phyloP scores from a whole-genome alignment of 2,329 filamentous ascomycete genomes.

The Beauveria australis region DNA sequence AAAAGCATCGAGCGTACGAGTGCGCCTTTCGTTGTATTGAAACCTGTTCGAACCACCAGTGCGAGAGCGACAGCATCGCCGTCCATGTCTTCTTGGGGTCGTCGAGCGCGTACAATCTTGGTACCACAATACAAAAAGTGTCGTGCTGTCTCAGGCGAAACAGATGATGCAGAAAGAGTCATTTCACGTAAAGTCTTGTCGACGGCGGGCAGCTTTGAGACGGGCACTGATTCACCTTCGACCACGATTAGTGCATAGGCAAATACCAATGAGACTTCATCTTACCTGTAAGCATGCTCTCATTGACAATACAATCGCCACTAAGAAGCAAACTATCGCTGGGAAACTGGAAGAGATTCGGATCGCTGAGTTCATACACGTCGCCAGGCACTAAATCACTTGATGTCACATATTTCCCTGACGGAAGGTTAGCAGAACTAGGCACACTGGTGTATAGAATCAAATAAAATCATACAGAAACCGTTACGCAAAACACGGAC shows the following conservation, averaged over 20 bases:
- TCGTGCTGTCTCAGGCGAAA: constrained; percentile 73
- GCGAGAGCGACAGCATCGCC: constrained; percentile 88
- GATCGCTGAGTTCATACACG: constrained; percentile 94
- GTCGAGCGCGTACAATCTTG: constrained; percentile 83
- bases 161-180: constrained; percentile 70
- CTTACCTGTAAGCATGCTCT: constrained; percentile 83
- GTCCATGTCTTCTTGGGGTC: constrained; percentile 76
- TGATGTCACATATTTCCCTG: constrained; percentile 76
- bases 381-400: constrained; percentile 89
- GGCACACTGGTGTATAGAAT: background rate
- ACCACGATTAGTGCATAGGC: constrained; percentile 7
- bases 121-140: constrained; percentile 94
- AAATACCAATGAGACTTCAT: constrained; percentile 22
- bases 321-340: constrained; percentile 86
- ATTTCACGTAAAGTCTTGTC: constrained; percentile 71
- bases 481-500: constrained; percentile 88
- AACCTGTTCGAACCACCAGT: constrained; percentile 87
- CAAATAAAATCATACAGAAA: constrained; percentile 59
- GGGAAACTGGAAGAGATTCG: constrained; percentile 77
- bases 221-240: constrained; percentile 82
- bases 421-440: background rate
- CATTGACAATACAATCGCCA: constrained; percentile 96
- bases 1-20: constrained; percentile 97
- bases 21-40: constrained; percentile 95
- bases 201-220: constrained; percentile 80